Evolutionary conservation across 1,284 basidiomycete species (phyloP).

Genomic region (Austroboletus novae-zelandiae): DNA sequence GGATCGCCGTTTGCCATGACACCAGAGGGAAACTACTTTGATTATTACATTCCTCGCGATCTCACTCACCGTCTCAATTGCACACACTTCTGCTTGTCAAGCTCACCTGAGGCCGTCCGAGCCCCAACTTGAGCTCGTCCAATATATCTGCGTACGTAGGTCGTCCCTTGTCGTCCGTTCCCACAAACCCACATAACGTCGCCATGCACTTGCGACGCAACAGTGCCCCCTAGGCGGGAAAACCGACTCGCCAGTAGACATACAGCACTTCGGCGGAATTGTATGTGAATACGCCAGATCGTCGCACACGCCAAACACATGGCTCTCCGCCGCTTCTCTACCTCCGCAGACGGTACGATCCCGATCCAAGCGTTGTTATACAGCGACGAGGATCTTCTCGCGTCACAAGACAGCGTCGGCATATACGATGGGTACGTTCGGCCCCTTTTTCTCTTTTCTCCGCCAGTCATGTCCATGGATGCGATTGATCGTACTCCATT

Average conservation of each 20-base stretch:
- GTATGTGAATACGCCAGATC: conserved; percentile 4
- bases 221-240: conserved; percentile 3
- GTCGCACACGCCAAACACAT: conserved; percentile 30
- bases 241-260: conserved; percentile 7
- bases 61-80: conserved; percentile 4
- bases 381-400: conserved; percentile 72
- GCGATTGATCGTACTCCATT: conserved; percentile 15
- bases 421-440: conserved; percentile 83
- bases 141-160: conserved; percentile 12
- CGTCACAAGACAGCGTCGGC: conserved; percentile 76
- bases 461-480: conserved; percentile 14
- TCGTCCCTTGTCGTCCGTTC: conserved; percentile 7
- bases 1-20: conserved; percentile 12
- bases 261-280: conserved; percentile 16
- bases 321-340: conserved; percentile 54
- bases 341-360: conserved; percentile 66
- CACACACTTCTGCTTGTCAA: conserved; percentile 12
- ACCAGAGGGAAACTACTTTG: background rate
- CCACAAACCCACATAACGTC: conserved; percentile 8
- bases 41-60: background rate
- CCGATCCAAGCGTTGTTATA: conserved; percentile 73
- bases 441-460: conserved; percentile 2
- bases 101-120: conserved; percentile 22
- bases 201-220: conserved; percentile 5
- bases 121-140: conserved; percentile 4